Base-by-base conservation (phyloP, 768 basidiomycete species). In the Mycena latifolia region DNA sequence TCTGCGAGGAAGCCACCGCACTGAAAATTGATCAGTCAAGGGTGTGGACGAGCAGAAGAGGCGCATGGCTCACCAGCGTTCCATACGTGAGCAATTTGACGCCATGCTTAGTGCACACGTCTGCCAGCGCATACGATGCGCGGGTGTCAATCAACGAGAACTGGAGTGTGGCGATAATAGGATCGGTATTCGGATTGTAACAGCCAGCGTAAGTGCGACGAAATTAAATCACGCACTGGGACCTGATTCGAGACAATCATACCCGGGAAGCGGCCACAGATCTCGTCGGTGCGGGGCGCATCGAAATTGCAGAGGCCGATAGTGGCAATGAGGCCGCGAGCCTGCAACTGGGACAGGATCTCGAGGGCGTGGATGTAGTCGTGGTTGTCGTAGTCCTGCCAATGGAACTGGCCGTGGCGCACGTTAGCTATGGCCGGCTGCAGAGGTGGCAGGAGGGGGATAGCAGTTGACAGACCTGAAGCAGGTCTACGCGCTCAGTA, bases 251-350 rank as follows among this genome's bases (percentile, higher is more conserved):
- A 90, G 37, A 92, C 90, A 51, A 95, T 86, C 31, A 83, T 84
- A 4, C 89, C 91, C 1, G 88, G 86, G 25, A 93, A 78, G 51
- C 86, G 83, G 18, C 89, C 87, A 77, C 94, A 95, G 56, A 94
- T 92, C 76, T 94, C 92, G 73, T 93, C 90, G 41, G 88, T 92
- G 52, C 86, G 83, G 48, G 85, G 83, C 0, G 92, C 78, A 77
- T 95, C 93, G 69, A 95, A 95, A 75, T 95, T 95, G 77, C 91
- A 92, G 46, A 95, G 80, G 3, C 93, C 93, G 27, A 95, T 83
- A 18, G 87, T 83, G 22, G 82, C 78, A 67, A 94, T 90, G 65
- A 85, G 74, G 5, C 88, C 88, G 59, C 88, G 85, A 2, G 77
- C 69, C 70, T 86, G 87, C n/a, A 94, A 76, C 65, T 89, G 85